phyloP scores from a whole-genome alignment of 2,329 filamentous ascomycete genomes.

The Penicillium thymicola region DNA sequence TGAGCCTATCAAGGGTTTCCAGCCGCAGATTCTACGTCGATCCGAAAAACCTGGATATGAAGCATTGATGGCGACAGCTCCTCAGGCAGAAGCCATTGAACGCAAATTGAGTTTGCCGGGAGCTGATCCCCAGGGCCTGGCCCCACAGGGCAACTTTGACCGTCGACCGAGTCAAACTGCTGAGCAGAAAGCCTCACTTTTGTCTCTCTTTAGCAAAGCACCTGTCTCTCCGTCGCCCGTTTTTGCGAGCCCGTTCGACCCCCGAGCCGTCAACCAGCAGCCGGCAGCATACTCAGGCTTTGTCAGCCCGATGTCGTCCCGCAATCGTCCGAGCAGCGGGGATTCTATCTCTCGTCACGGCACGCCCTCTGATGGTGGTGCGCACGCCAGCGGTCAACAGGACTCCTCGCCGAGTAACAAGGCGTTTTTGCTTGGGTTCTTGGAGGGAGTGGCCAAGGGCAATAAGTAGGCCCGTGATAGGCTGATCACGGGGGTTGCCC shows the following conservation, averaged over 20 bases:
- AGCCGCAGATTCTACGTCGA: slow-evolving; percentile 54
- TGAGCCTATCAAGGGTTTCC: slow-evolving; percentile 46
- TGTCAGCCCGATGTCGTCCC: slow-evolving; percentile 33
- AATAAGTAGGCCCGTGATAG: slow-evolving; percentile 25
- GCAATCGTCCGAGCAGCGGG: slow-evolving; percentile 19
- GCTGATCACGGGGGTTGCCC: not conserved
- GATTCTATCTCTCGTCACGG: slow-evolving; percentile 20
- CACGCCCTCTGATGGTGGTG: slow-evolving; percentile 28
- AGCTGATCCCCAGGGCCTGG: slow-evolving; percentile 12
- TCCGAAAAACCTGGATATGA: slow-evolving; percentile 41
- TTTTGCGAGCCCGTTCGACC: slow-evolving; percentile 20
- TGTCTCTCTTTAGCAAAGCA: slow-evolving; percentile 63
- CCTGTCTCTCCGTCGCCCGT: slow-evolving; percentile 24
- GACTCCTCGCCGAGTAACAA: slow-evolving; percentile 64
- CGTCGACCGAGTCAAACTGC: slow-evolving; percentile 42
- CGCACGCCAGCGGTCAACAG: slow-evolving; percentile 48
- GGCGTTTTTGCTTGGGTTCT: slow-evolving; percentile 71
- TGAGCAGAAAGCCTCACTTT: slow-evolving; percentile 49
- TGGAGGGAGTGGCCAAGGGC: slow-evolving; percentile 57
- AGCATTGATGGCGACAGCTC: slow-evolving; percentile 18
- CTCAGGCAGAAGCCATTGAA: slow-evolving; percentile 5
- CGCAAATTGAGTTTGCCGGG: slow-evolving; percentile 14
- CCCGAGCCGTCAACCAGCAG: slow-evolving; percentile 19
- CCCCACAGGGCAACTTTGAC: slow-evolving; percentile 28
- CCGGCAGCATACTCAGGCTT: slow-evolving; percentile 22